Conservation (phyloP, 2,329 filamentous ascomycete genomes). For the Colletotrichum magnum region DNA sequence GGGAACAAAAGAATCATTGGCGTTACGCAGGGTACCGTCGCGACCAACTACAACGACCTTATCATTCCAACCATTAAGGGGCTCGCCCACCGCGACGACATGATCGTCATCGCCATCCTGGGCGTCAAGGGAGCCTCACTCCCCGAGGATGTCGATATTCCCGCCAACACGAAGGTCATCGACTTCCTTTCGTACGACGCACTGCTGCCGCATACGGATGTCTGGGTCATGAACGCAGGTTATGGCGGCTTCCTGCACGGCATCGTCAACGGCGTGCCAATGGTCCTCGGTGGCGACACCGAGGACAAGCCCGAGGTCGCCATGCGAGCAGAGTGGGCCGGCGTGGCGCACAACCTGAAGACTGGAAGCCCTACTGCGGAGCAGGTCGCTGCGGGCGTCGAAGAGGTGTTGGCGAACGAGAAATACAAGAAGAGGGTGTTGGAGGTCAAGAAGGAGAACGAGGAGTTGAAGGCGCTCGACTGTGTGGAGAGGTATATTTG, state of each 20-base stretch:
- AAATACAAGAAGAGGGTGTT: conserved; percentile 50
- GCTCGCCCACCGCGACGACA: conserved; percentile 56
- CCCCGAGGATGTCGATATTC: conserved; percentile 47
- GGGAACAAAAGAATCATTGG: conserved; percentile 57
- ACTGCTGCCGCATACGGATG: conserved; percentile 58
- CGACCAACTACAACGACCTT: conserved; percentile 55
- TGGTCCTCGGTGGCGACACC: conserved; percentile 60
- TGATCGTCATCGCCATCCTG: conserved; percentile 51
- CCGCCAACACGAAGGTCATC: conserved; percentile 58
- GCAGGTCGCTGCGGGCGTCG: conserved; percentile 49
- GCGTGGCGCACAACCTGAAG: conserved; percentile 60
- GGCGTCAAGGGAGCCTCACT: conserved; percentile 46
- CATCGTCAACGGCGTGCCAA: conserved; percentile 60
- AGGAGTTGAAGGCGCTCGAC: conserved; percentile 44
- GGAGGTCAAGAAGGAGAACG: conserved; percentile 52
- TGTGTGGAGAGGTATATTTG: conserved; percentile 40
- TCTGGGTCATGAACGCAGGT: conserved; percentile 64
- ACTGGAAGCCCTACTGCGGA: conserved; percentile 50
- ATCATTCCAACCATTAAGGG: conserved; percentile 60
- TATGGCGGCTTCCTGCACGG: conserved; percentile 63
- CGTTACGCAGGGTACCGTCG: conserved; percentile 64
- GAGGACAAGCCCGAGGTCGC: conserved; percentile 60
- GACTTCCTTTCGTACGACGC: conserved; percentile 66
- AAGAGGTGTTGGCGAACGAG: conserved; percentile 48
- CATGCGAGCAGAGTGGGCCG: conserved; percentile 57